Evolutionary conservation across 129 eudicot species (phyloP).

Genomic region (Pulicaria dysenterica): DNA sequence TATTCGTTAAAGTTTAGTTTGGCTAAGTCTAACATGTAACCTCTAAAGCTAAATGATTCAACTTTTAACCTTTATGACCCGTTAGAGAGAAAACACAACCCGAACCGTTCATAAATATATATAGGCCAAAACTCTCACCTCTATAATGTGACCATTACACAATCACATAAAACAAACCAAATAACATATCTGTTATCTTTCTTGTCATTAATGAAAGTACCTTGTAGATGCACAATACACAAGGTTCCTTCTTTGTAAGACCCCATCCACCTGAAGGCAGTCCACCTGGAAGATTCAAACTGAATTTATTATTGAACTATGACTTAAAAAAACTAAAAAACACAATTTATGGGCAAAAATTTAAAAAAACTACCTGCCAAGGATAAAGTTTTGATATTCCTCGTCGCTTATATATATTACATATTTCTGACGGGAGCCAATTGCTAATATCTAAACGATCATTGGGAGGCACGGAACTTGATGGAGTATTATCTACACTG

Average conservation of each 20-base stretch:
- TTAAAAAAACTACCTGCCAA: slow-evolving; percentile 74
- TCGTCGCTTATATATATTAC: slow-evolving; percentile 59
- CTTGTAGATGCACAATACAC: slow-evolving; percentile 99
- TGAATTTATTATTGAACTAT: slow-evolving; percentile 3
- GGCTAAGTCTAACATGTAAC: not conserved
- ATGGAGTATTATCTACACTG: slow-evolving; percentile 64
- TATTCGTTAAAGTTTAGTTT: not conserved
- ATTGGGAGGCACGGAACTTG: slow-evolving; percentile 53
- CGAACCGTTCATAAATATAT: not conserved
- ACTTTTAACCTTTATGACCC: not conserved
- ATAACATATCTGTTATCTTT: not conserved
- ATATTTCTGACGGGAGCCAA: slow-evolving; percentile 91
- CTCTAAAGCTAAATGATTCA: not conserved
- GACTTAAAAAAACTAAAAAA: not conserved
- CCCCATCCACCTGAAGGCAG: slow-evolving; percentile 97
- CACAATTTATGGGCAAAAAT: not conserved
- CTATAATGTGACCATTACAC: not conserved
- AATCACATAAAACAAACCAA: slow-evolving; percentile 6
- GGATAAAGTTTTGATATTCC: slow-evolving; percentile 88
- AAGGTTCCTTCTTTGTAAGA: slow-evolving; percentile 80
- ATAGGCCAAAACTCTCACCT: not conserved
- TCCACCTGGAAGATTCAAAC: slow-evolving; percentile 64
- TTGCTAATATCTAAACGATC: slow-evolving; percentile 64
- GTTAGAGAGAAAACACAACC: not conserved
- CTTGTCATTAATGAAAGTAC: slow-evolving; percentile 33